These are phyloP conservation scores for Auriscalpium vulgare DNA, from an alignment of 768 basidiomycete genomes.

Conservation along the genomic window DNA sequence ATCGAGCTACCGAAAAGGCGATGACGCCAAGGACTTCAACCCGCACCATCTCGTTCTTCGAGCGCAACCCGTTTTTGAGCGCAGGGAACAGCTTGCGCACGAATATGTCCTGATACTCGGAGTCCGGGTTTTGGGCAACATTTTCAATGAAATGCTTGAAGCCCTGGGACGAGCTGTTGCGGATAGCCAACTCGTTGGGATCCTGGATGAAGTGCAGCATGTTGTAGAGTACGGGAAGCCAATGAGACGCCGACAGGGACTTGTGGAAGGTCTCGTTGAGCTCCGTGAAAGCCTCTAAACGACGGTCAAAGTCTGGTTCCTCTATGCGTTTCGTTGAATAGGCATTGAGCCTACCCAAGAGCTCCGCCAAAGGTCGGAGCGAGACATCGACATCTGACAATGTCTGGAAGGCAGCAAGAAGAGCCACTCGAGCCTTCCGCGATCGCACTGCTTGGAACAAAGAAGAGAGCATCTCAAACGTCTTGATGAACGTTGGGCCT, in stretches of 20 bases:
- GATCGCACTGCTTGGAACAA: constrained; percentile 74
- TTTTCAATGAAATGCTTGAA: constrained; percentile 73
- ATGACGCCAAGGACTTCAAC: constrained; percentile 76
- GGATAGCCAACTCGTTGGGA: constrained; percentile 76
- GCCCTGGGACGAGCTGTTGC: constrained; percentile 70
- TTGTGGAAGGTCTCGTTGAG: constrained; percentile 63
- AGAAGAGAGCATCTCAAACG: constrained; percentile 61
- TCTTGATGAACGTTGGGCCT: constrained; percentile 38
- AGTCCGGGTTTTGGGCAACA: constrained; percentile 32
- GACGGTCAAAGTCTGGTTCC: constrained; percentile 88
- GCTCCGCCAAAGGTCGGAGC: constrained; percentile 39
- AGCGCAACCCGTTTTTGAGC: constrained; percentile 70
- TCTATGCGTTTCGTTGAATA: constrained; percentile 78
- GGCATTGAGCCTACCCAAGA: constrained; percentile 72
- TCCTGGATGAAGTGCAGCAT: constrained; percentile 84
- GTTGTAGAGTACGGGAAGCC: constrained; percentile 81
- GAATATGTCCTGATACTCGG: constrained; percentile 49
- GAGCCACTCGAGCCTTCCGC: constrained; percentile 58
- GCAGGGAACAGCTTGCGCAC: constrained; percentile 64
- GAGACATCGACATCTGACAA: constrained; percentile 39
- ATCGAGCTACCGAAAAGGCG: constrained; percentile 62
- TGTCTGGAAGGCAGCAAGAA: constrained; percentile 57
- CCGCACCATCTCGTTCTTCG: constrained; percentile 81
- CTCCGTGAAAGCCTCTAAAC: constrained; percentile 63
- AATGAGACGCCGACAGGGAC: constrained; percentile 41